These are phyloP conservation scores for Dryas integrifolia DNA, from an alignment of 331 rosid species.

Conservation along the genomic window DNA sequence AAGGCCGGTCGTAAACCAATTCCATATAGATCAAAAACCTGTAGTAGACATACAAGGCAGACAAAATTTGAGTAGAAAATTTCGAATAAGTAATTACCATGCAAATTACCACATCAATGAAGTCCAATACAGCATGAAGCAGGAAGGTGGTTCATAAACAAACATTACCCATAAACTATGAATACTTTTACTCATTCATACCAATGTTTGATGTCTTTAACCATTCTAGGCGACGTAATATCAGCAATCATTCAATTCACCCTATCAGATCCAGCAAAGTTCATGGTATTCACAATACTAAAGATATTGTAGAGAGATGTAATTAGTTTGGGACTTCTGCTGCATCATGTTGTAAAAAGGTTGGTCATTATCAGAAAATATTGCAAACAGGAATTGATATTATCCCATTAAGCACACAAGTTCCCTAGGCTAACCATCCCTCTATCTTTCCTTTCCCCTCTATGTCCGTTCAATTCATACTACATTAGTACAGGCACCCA, in stretches of 20 bases:
- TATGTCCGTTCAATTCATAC: slow-evolving; percentile 5
- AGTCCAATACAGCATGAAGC: slow-evolving; percentile 7
- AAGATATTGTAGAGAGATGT: not conserved
- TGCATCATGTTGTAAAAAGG: not conserved
- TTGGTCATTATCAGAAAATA: not conserved
- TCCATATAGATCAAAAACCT: slow-evolving; percentile 97
- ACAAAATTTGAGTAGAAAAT: slow-evolving; percentile 19
- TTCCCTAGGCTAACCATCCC: not conserved
- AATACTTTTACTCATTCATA: not conserved
- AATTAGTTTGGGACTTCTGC: not conserved
- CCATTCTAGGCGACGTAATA: not conserved
- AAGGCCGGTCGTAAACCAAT: slow-evolving; percentile 71
- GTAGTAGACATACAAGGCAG: slow-evolving; percentile 27
- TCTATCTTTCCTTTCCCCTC: not conserved
- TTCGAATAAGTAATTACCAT: not conserved
- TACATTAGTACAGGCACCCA: slow-evolving; percentile 8
- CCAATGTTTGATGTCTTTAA: not conserved
- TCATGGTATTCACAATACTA: not conserved
- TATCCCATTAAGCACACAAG: not conserved
- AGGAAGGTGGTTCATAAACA: not conserved
- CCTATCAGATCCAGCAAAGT: not conserved
- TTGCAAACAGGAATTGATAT: not conserved
- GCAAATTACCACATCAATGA: not conserved
- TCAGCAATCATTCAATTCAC: not conserved
- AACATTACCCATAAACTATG: too few species aligned